Base-by-base conservation (phyloP, 139 green algal genomes). In the Edaphochlamys debaryana region DNA sequence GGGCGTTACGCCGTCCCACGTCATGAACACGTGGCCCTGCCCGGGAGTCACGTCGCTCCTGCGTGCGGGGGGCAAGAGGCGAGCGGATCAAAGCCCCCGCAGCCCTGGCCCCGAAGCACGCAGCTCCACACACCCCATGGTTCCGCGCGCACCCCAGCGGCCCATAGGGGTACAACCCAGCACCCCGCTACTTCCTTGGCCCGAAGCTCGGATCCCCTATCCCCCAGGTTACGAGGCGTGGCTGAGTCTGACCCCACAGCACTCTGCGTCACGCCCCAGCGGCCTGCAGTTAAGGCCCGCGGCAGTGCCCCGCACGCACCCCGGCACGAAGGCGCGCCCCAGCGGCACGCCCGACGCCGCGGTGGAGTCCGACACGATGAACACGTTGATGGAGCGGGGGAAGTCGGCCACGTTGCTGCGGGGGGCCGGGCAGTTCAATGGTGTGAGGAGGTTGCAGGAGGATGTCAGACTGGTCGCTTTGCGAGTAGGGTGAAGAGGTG, bases 321-420 rank as follows among this genome's bases (percentile, higher is more conserved):
- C 77, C 3, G 77, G 77, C 41, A 67, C 42, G 20, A 29, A 83
- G n/a, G 77, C 64, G 64, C 56, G 75, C 4, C 77, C 77, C 64
- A 83, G 48, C 45, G 77, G 64, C 34, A 75, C 48, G 41, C 15
- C 40, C 11, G 77, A 15, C 0, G 19, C 48, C 1, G 32, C 77
- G 5, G 77, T 75, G 29, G 77, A 54, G 64, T 83, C 77, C 5
- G 42, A 54, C 29, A 25, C 77, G 19, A 83, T 22, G 36, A 83
- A 75, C 27, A 83, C 64, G 45, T 83, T 83, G 42, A 83, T 67
- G 20, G 45, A 38, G 32, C 64, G 42, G 3, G 77, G 77, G 0
- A 54, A 83, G 63, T 75, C 64, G 0, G 9, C 45, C 34, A 83
- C 64, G 1, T 32, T 32, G 4, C 75, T 82, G 75, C 23, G 15